Conservation (phyloP, 768 basidiomycete genomes). For the Mycena latifolia region DNA sequence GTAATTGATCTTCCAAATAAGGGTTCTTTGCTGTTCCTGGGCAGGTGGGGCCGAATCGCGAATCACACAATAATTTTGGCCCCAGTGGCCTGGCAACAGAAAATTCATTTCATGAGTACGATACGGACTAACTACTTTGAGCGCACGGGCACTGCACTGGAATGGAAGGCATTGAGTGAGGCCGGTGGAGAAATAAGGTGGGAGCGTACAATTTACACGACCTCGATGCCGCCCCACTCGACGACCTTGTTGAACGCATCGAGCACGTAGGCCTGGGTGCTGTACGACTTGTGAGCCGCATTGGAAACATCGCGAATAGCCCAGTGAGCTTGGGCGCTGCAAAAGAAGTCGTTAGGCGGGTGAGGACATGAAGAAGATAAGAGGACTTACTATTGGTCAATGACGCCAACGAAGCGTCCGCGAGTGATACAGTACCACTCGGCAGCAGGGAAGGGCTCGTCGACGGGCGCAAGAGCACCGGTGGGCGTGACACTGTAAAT, state of each 20-base stretch:
- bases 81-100: too few relatives aligned
- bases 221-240: background rate
- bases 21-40: too few relatives aligned
- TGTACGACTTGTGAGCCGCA: background rate
- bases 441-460: background rate
- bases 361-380: too few relatives aligned
- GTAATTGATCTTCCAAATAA: too few relatives aligned
- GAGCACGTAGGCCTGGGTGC: background rate
- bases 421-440: slow-evolving; percentile 1
- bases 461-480: background rate
- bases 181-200: too few relatives aligned
- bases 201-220: background rate
- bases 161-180: too few relatives aligned
- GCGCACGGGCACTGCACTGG: too few relatives aligned
- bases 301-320: background rate
- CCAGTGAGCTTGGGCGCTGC: background rate
- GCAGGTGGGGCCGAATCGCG: too few relatives aligned
- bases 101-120: too few relatives aligned
- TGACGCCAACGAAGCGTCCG: background rate
- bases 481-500: slow-evolving; percentile 1
- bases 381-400: background rate
- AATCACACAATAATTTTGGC: too few relatives aligned
- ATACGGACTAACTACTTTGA: too few relatives aligned
- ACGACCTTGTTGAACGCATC: slow-evolving; percentile 1
- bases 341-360: background rate